Percentiles rank a stretch among this genome's conserved stretches.
Conservation (phyloP, 805 yeast species). For the Saccharomyces jurei region DNA sequence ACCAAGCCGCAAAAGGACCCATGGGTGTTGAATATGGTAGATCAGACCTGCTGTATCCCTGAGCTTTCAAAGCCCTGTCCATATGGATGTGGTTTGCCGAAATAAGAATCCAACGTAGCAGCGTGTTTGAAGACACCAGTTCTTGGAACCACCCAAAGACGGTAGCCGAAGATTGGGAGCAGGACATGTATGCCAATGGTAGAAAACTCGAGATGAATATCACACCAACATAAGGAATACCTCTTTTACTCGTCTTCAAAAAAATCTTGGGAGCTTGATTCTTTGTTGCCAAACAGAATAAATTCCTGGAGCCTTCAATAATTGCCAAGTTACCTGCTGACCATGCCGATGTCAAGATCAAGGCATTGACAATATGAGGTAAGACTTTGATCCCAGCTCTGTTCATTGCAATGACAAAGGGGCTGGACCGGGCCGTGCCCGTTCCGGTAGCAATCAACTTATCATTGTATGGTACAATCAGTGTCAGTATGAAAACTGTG, state of each 20-base stretch:
- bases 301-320: conserved; percentile 43
- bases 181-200: neutral
- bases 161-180: conserved; percentile 11
- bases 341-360: conserved; percentile 39
- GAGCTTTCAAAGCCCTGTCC: conserved; percentile 35
- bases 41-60: conserved; percentile 12
- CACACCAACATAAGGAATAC: conserved; percentile 42
- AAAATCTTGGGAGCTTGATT: conserved; percentile 43
- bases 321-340: conserved; percentile 36
- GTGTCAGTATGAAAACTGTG: conserved; percentile 47
- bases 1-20: conserved; percentile 25
- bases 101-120: conserved; percentile 30
- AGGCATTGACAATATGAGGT: conserved; percentile 42
- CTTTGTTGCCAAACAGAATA: conserved; percentile 35
- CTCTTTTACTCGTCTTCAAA: conserved; percentile 38
- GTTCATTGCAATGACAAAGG: conserved; percentile 43
- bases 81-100: conserved; percentile 28
- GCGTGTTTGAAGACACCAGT: conserved; percentile 27
- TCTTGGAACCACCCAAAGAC: conserved; percentile 33
- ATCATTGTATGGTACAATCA: conserved; percentile 39
- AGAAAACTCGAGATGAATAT: neutral
- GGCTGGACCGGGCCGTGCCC: conserved; percentile 38
- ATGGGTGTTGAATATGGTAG: neutral
- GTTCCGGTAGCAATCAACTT: conserved; percentile 28
- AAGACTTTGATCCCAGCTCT: conserved; percentile 42